A percentile compares a stretch with the other conserved stretches of the same genome.
Conservation (phyloP, 1,284 basidiomycete genomes). For the Phylloboletellus chloephorus region DNA sequence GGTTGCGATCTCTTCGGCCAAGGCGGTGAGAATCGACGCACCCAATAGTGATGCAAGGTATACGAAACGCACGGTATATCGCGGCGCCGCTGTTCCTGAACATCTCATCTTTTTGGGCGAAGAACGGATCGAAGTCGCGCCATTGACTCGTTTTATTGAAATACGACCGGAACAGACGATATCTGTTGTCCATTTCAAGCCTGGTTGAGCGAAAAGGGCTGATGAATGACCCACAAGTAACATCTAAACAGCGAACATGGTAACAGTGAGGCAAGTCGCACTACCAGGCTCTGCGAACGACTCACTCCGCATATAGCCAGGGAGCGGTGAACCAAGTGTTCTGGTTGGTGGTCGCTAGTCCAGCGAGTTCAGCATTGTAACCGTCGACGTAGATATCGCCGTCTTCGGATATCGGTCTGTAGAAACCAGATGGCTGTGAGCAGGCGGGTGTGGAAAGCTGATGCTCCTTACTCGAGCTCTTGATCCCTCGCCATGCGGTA, state of each 20-base stretch:
- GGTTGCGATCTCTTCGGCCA: constrained; percentile 54
- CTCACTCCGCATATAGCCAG: constrained; percentile 92
- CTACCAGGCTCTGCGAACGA: constrained; percentile 5
- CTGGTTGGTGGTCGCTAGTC: constrained; percentile 44
- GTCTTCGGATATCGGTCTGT: constrained; percentile 66
- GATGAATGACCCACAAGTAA: constrained; percentile 46
- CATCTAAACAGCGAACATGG: constrained; percentile 39
- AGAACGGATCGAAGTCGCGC: constrained; percentile 83
- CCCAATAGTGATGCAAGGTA: not conserved
- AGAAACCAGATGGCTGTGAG: constrained; percentile 3
- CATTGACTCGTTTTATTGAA: constrained; percentile 72
- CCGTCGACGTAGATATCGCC: constrained; percentile 60
- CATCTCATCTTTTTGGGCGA: constrained; percentile 73
- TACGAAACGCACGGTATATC: constrained; percentile 57
- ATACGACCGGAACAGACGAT: constrained; percentile 77
- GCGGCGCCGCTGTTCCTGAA: constrained; percentile 78
- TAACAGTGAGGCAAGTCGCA: not conserved
- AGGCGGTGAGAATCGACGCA: constrained; percentile 1
- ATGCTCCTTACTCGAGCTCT: constrained; percentile 55
- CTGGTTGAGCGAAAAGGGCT: not conserved
- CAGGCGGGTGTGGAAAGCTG: not conserved
- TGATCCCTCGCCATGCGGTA: constrained; percentile 86
- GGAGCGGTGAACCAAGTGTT: constrained; percentile 89
- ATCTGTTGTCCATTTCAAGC: constrained; percentile 43
- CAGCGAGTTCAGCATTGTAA: constrained; percentile 72